phyloP scores from a whole-genome alignment of 768 basidiomycete species.

The Xerocomus potaroensis region DNA sequence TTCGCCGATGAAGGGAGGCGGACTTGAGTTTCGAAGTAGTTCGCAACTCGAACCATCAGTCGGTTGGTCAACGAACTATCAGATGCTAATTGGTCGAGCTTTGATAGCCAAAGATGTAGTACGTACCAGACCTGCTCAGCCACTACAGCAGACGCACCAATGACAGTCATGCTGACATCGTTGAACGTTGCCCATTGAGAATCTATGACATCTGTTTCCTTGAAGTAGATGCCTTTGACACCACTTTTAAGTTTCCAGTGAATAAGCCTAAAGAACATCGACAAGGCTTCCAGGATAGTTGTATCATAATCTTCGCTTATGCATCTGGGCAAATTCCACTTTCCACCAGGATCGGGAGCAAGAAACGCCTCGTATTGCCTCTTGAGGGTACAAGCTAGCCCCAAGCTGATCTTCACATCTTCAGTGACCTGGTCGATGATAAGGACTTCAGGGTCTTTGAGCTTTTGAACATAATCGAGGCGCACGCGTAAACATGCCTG shows the following conservation, averaged over 20 bases:
- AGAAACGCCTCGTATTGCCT: conserved; percentile 92
- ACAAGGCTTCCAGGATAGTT: conserved; percentile 82
- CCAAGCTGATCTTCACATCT: conserved; percentile 86
- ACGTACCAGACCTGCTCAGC: conserved; percentile 93
- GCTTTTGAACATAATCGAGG: conserved; percentile 81
- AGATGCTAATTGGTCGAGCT: background rate
- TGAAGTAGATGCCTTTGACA: conserved; percentile 89
- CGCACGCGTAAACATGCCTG: conserved; percentile 88
- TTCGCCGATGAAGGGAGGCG: conserved; percentile 57
- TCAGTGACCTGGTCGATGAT: conserved; percentile 94
- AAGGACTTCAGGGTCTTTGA: conserved; percentile 83
- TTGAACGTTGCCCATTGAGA: conserved; percentile 95
- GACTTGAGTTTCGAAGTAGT: conserved; percentile 94
- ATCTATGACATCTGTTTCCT: conserved; percentile 97
- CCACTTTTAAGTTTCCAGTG: conserved; percentile 96
- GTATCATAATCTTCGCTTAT: conserved; percentile 88
- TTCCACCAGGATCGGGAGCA: conserved; percentile 76
- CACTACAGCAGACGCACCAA: conserved; percentile 84
- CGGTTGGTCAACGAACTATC: conserved; percentile 86
- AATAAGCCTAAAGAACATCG: conserved; percentile 88
- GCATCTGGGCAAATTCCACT: conserved; percentile 87
- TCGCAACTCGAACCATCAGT: conserved; percentile 86
- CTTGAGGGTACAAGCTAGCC: conserved; percentile 92
- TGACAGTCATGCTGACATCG: conserved; percentile 83
- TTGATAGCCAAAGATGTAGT: background rate